Evolutionary conservation across 2,329 filamentous ascomycete species (phyloP).

Genomic region (Aciculosporium take): DNA sequence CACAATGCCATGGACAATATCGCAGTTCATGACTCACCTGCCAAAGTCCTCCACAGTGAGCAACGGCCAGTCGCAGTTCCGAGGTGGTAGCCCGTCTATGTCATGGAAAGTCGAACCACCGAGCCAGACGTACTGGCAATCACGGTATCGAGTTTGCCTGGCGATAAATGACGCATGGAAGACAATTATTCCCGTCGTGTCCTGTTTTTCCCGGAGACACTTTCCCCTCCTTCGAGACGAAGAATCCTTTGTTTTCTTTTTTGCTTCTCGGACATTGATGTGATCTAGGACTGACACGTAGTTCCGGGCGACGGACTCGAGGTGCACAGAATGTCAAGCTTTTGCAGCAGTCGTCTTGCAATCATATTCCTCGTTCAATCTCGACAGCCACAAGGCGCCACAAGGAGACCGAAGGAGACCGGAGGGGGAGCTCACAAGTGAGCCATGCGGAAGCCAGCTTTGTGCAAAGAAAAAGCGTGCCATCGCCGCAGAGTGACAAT

Average conservation of each 20-base stretch:
- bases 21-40: constrained; percentile 31
- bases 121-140: constrained; percentile 41
- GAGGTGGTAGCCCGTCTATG: constrained; percentile 52
- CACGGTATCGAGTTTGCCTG: constrained; percentile 37
- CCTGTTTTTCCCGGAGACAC: constrained; percentile 47
- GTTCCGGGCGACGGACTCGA: neutral
- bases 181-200: constrained; percentile 47
- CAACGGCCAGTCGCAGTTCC: constrained; percentile 50
- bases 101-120: constrained; percentile 48
- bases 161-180: constrained; percentile 52
- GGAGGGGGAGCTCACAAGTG: too few species aligned
- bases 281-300: constrained; percentile 52
- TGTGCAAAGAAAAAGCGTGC: too few species aligned
- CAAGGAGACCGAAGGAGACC: too few species aligned
- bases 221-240: constrained; percentile 42
- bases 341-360: constrained; percentile 14
- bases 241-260: too few species aligned
- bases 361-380: too few species aligned
- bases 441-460: too few species aligned
- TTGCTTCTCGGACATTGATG: constrained; percentile 63
- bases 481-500: too few species aligned
- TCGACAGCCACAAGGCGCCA: too few species aligned
- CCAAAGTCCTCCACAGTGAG: constrained; percentile 53
- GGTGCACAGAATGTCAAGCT: constrained; percentile 15
- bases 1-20: too few species aligned